Evolutionary conservation across 2,329 filamentous ascomycete species (phyloP).

Genomic region (Claviceps capensis): DNA sequence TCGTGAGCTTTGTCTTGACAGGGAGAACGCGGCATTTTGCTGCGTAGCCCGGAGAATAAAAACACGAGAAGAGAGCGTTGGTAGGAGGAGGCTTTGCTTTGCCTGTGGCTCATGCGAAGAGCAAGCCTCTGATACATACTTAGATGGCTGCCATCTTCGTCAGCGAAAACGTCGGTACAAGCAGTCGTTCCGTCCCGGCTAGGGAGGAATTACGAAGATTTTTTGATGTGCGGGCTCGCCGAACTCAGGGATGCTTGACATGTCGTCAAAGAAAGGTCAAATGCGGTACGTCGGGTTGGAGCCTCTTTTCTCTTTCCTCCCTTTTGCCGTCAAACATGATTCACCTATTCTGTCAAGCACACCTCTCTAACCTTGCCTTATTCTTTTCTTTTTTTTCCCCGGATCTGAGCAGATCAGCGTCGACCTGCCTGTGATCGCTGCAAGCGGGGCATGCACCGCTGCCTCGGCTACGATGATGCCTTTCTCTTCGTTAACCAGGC

Average conservation of each 20-base stretch:
- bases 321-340: background rate
- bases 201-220: slow-evolving; percentile 4
- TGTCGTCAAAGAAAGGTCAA: slow-evolving; percentile 5
- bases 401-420: background rate
- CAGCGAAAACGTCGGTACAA: background rate
- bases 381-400: background rate
- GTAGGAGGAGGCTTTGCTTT: background rate
- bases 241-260: slow-evolving; percentile 2
- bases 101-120: background rate
- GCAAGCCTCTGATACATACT: background rate
- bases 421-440: slow-evolving; percentile 4
- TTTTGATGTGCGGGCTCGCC: slow-evolving; percentile 3
- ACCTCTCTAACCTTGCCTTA: background rate
- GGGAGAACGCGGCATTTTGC: too few relatives aligned
- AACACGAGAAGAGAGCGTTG: background rate
- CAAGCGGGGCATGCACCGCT: slow-evolving; percentile 3
- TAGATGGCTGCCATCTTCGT: background rate
- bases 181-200: slow-evolving; percentile 2
- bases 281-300: background rate
- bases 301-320: background rate
- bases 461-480: slow-evolving; percentile 4
- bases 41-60: background rate
- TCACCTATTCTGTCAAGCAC: background rate
- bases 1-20: too few relatives aligned
- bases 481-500: slow-evolving; percentile 6